Evolutionary conservation across 2,329 filamentous ascomycete genomes (phyloP).

Genomic region (Sordariomycetes sp.): DNA sequence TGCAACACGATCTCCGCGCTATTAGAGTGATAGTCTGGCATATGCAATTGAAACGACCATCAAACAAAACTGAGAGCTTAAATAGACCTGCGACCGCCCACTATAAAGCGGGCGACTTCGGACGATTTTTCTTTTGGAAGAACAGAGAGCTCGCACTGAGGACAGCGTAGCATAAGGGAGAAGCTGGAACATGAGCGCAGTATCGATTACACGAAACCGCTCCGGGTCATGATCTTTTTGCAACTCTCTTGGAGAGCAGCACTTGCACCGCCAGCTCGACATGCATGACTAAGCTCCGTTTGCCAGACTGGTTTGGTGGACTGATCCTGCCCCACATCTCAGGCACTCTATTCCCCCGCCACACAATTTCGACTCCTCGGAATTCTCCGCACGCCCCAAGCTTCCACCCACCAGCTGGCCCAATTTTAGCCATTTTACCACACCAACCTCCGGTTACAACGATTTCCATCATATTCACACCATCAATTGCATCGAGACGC

Average conservation of each 20-base stretch:
- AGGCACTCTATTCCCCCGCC: neutral
- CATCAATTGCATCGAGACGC: conserved; percentile 10
- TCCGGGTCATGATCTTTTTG: neutral
- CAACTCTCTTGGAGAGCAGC: neutral
- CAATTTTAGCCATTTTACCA: neutral
- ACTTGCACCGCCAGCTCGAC: neutral
- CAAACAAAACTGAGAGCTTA: neutral
- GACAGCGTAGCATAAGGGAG: neutral
- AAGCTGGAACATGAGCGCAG: neutral
- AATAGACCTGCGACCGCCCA: neutral
- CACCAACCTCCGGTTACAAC: conserved; percentile 24
- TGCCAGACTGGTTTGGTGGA: neutral
- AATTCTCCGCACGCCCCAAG: neutral
- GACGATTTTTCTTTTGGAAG: neutral
- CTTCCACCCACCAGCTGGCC: neutral
- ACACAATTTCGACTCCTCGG: conserved; percentile 1
- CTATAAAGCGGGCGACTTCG: neutral
- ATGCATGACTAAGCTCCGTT: neutral
- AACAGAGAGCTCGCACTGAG: neutral
- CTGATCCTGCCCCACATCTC: neutral
- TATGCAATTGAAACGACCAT: conserved; percentile 5
- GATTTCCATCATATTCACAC: conserved; percentile 18
- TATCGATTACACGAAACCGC: neutral
- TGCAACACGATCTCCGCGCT: neutral
- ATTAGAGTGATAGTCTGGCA: neutral